A percentile compares a stretch with the other conserved stretches of the same genome.
These are phyloP conservation scores for Agarophyton chilense DNA, from an alignment of 23 red algal genomes.

Conservation along the genomic window DNA sequence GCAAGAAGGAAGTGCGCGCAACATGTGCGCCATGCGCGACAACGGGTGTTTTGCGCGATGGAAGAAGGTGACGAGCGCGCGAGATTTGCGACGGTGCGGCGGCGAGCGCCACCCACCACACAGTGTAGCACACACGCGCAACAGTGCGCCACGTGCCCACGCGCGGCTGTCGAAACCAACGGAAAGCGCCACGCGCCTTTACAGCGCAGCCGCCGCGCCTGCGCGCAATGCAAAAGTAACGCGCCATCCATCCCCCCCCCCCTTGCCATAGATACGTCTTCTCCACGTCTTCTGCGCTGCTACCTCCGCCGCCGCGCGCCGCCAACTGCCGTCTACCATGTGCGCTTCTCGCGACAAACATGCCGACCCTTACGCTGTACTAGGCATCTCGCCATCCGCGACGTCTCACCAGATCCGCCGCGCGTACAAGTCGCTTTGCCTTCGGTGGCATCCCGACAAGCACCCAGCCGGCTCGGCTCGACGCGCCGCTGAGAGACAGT, in stretches of 20 bases:
- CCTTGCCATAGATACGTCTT: no score
- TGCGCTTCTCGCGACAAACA: not conserved
- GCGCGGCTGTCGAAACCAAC: not conserved
- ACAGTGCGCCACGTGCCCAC: not conserved
- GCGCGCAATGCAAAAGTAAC: no score
- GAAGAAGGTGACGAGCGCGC: no score
- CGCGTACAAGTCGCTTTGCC: conserved; percentile 51
- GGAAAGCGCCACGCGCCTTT: not conserved
- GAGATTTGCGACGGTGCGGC: no score
- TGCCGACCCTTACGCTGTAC: conserved; percentile 3
- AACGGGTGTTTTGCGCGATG: no score
- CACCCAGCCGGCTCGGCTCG: conserved; percentile 44
- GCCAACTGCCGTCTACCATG: not conserved
- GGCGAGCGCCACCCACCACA: no score
- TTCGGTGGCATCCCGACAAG: conserved; percentile 65
- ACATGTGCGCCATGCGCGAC: no score
- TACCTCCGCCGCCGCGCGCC: not conserved
- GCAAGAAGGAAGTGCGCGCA: no score
- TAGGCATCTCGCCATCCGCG: conserved; percentile 27
- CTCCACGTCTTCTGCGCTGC: no score
- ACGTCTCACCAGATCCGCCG: conserved; percentile 43
- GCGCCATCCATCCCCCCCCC: not conserved
- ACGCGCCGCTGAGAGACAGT: conserved; percentile 19
- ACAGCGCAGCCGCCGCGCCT: not conserved
- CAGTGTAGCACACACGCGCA: no score